Evolutionary conservation across 192 early-diverging fungal species (phyloP), one percentile per base, ranked within the genome.

Genomic region (Gaertneriomyces sp.): DNA sequence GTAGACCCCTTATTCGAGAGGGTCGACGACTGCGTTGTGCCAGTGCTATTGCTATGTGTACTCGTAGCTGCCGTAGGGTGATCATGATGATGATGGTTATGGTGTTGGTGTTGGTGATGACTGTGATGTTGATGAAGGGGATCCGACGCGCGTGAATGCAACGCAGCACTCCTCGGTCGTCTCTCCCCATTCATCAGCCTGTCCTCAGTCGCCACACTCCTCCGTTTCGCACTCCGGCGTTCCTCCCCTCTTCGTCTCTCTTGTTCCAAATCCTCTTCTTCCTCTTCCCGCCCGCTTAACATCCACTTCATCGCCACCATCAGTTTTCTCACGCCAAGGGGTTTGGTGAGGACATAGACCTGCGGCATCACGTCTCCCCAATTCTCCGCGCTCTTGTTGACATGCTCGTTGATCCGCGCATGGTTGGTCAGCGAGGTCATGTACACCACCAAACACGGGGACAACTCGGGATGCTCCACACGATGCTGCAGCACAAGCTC

Each of bases 371-470:
- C 45, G 17, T 63, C 55, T 5, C 69, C 69, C 17, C 58, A 52
- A 6, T 52, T 42, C 60, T 63, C 60, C 6, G 61, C 69, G 11
- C 45, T 70, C 5, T 42, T 63, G 11, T 70, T 61, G 5, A 55
- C 55, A 49, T 62, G 64, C 44, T 70, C 69, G 54, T 62, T 62
- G 53, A 70, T 70, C 46, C 69, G 52, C 14, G 69, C 69, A 49
- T 70, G 61, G 53, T 70, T 70, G n/a, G 57, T 40, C 42, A 61
- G 69, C 11, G 53, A 45, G 33, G 69, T 70, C 17, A 70, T 56
- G 43, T 70, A 70, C 53, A 70, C 53, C 12, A 63, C 38, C 45
- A 58, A 43, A 6, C 44, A 20, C 4, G 67, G 51, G 16, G 52
- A 52, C 8, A 62, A 20, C 38, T 55, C 40, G 14, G 50, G 17